phyloP scores from a whole-genome alignment of 495 filamentous ascomycete genomes.

The Lepraria neglecta region DNA sequence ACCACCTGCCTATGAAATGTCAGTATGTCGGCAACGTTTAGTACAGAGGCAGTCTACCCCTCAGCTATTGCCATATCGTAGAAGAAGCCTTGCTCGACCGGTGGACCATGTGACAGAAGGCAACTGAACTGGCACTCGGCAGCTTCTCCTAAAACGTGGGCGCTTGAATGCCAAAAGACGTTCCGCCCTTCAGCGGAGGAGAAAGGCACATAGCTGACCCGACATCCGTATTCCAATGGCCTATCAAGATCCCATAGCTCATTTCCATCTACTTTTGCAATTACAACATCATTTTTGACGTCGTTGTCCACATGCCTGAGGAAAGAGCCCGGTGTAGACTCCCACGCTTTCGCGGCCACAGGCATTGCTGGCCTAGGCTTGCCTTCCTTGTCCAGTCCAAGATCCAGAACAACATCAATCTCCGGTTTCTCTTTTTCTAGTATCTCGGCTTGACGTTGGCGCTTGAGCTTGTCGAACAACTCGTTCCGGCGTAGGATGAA shows the following conservation, averaged over 20 bases:
- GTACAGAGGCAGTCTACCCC: conserved; percentile 36
- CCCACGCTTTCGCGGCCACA: conserved; percentile 46
- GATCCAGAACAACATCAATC: conserved; percentile 46
- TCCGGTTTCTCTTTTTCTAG: conserved; percentile 42
- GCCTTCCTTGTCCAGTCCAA: conserved; percentile 39
- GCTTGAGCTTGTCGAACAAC: conserved; percentile 83
- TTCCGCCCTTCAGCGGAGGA: conserved; percentile 74
- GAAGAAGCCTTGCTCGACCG: conserved; percentile 90
- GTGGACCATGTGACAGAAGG: conserved; percentile 86
- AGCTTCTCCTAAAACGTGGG: conserved; percentile 90
- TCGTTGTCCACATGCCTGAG: conserved; percentile 49
- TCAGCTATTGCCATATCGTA: conserved; percentile 91
- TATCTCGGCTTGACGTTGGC: conserved; percentile 67
- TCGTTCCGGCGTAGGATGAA: conserved; percentile 77
- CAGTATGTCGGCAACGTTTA: neutral
- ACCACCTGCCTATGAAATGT: conserved; percentile 50
- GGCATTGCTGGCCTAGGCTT: conserved; percentile 33
- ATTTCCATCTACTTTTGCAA: conserved; percentile 72
- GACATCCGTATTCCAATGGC: conserved; percentile 75
- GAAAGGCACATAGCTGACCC: conserved; percentile 74
- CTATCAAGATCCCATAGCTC: conserved; percentile 88
- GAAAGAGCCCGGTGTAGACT: conserved; percentile 49
- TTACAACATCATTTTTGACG: conserved; percentile 51
- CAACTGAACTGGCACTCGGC: conserved; percentile 84
- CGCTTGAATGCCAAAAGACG: conserved; percentile 90